Percentiles rank a stretch among this genome's conserved stretches.
These are phyloP conservation scores for Alternaria postmessia DNA, from an alignment of 2,329 filamentous ascomycete species.

Conservation along the genomic window DNA sequence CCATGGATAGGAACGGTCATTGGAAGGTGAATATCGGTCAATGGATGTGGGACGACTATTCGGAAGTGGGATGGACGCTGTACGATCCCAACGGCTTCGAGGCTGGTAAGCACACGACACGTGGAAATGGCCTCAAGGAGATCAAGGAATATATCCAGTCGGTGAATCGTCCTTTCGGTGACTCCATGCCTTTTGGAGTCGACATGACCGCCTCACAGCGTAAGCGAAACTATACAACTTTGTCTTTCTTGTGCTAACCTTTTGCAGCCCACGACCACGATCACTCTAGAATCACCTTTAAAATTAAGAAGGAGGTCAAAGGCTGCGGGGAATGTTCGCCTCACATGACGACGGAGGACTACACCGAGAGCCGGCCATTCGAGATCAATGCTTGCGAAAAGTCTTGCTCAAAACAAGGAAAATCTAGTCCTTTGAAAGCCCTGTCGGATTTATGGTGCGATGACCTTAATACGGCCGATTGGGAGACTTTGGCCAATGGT, in stretches of 20 bases:
- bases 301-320: slow-evolving; percentile 13
- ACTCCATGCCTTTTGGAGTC: slow-evolving; percentile 20
- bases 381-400: slow-evolving; percentile 7
- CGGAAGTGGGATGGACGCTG: slow-evolving; percentile 24
- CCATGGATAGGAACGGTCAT: slow-evolving; percentile 15
- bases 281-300: slow-evolving; percentile 11
- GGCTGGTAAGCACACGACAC: slow-evolving; percentile 8
- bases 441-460: slow-evolving; percentile 17
- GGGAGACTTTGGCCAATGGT: slow-evolving; percentile 2
- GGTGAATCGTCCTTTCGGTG: slow-evolving; percentile 5
- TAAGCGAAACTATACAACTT: not conserved
- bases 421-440: not conserved
- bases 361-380: slow-evolving; percentile 12
- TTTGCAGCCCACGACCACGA: not conserved
- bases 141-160: slow-evolving; percentile 14
- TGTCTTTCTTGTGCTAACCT: not conserved
- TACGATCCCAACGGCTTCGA: slow-evolving; percentile 24
- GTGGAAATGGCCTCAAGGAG: not conserved
- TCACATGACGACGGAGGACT: slow-evolving; percentile 15
- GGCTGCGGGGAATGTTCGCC: slow-evolving; percentile 16
- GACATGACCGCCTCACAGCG: slow-evolving; percentile 2
- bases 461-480: slow-evolving; percentile 16
- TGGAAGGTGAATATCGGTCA: slow-evolving; percentile 26
- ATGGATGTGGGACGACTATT: slow-evolving; percentile 15
- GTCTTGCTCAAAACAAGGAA: not conserved